A percentile compares a stretch with the other conserved stretches of the same genome.
Conservation (phyloP, 768 basidiomycete genomes). For the Tulasnella sp. region DNA sequence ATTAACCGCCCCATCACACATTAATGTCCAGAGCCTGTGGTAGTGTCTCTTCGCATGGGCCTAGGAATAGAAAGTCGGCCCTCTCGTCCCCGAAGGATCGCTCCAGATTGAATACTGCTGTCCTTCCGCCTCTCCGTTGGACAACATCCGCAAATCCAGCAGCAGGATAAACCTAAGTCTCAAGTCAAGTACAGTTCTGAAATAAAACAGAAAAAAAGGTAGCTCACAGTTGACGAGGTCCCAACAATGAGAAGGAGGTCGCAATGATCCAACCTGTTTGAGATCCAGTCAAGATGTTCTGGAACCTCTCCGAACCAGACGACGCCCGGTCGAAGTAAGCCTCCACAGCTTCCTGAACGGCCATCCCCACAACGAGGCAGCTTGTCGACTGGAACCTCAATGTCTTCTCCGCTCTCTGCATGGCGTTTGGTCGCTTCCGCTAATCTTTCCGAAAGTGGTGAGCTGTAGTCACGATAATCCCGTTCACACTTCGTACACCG, state of each 20-base stretch:
- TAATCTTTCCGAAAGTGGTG: slow-evolving; percentile 49
- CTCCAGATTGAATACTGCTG: slow-evolving; percentile 36
- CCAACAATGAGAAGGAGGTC: slow-evolving; percentile 56
- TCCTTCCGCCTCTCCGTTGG: slow-evolving; percentile 30
- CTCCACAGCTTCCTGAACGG: slow-evolving; percentile 38
- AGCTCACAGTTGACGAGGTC: slow-evolving; percentile 49
- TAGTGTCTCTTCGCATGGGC: slow-evolving; percentile 34
- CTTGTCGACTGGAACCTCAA: slow-evolving; percentile 38
- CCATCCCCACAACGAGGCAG: slow-evolving; percentile 45
- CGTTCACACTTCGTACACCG: slow-evolving; percentile 50
- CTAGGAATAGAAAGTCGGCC: slow-evolving; percentile 34
- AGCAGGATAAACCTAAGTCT: slow-evolving; percentile 34
- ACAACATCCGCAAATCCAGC: slow-evolving; percentile 33
- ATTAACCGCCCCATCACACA: not conserved
- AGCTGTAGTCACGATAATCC: slow-evolving; percentile 42
- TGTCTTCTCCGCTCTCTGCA: slow-evolving; percentile 33
- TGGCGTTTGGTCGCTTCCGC: slow-evolving; percentile 34
- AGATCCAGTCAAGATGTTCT: slow-evolving; percentile 43
- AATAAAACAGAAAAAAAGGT: not conserved
- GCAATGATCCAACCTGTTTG: slow-evolving; percentile 44
- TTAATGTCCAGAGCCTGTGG: slow-evolving; percentile 24
- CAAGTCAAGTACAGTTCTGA: not conserved
- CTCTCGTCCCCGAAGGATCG: slow-evolving; percentile 25
- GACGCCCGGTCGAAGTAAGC: slow-evolving; percentile 51
- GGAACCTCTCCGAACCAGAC: slow-evolving; percentile 58